Percentiles rank a stretch among this genome's conserved stretches.
Conservation (phyloP, 2,329 filamentous ascomycete genomes). For the Acrocalymma vagum region DNA sequence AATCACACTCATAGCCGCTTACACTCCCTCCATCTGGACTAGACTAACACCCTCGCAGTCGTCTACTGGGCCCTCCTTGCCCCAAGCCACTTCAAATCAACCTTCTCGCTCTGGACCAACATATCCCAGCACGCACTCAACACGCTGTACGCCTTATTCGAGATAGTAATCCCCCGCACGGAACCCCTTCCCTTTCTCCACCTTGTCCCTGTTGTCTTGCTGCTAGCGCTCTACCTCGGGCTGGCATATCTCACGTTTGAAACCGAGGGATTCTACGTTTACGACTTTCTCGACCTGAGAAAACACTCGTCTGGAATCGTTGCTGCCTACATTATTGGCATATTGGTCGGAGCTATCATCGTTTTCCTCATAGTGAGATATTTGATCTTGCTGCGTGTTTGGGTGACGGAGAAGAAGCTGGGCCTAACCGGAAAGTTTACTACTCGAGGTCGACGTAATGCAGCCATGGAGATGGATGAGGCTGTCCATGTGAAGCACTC, state of each 20-base stretch:
- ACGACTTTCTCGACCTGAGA: constrained; percentile 74
- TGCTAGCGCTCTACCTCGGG: constrained; percentile 75
- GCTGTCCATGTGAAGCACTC: too few species aligned
- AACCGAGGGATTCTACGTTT: constrained; percentile 78
- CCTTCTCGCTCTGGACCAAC: constrained; percentile 62
- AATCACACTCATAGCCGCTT: too few species aligned
- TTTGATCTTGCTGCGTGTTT: constrained; percentile 47
- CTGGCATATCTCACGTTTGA: constrained; percentile 78
- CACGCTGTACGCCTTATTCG: constrained; percentile 75
- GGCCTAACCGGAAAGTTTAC: constrained; percentile 49
- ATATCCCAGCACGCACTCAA: constrained; percentile 81
- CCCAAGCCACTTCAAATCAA: constrained; percentile 39
- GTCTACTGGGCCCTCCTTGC: constrained; percentile 54
- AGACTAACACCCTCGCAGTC: too few species aligned
- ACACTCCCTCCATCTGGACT: too few species aligned
- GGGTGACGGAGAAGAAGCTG: constrained; percentile 55
- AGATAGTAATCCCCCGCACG: constrained; percentile 75
- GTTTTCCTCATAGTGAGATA: constrained; percentile 53
- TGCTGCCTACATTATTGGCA: constrained; percentile 68
- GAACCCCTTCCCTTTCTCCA: constrained; percentile 70
- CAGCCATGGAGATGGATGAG: constrained; percentile 18
- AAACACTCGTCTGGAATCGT: constrained; percentile 62
- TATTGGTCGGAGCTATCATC: constrained; percentile 49
- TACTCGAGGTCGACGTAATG: constrained; percentile 7
- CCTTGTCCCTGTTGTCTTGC: constrained; percentile 71